Conservation (phyloP, 2,329 filamentous ascomycete species). For the Colletotrichum lupini region DNA sequence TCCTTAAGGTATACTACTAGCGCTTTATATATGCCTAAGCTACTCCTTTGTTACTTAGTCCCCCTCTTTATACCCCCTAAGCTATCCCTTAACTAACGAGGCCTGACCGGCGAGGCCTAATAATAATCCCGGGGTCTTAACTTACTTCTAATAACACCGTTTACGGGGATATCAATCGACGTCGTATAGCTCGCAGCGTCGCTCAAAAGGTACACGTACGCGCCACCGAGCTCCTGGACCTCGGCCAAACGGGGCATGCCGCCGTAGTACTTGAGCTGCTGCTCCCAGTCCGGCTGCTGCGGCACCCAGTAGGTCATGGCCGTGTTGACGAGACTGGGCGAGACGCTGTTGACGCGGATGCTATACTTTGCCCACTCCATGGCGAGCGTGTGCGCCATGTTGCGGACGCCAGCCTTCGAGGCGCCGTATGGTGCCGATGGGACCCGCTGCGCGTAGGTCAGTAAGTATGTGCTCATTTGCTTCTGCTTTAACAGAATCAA, state of each 20-base stretch:
- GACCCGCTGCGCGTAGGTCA: slow-evolving; percentile 45
- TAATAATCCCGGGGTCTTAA: background rate
- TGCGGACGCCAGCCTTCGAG: slow-evolving; percentile 55
- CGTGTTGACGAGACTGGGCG: slow-evolving; percentile 55
- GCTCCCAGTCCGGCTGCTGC: slow-evolving; percentile 63
- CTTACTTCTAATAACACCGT: slow-evolving; percentile 49
- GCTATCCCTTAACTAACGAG: no score
- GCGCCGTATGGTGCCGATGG: slow-evolving; percentile 61
- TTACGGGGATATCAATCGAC: slow-evolving; percentile 61
- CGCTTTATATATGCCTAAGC: no score
- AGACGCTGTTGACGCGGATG: slow-evolving; percentile 59
- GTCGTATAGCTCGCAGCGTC: slow-evolving; percentile 64
- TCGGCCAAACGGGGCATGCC: slow-evolving; percentile 61
- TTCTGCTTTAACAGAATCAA: no score
- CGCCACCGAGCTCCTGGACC: slow-evolving; percentile 61
- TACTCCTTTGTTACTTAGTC: no score
- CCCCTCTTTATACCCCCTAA: no score
- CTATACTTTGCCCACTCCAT: slow-evolving; percentile 60
- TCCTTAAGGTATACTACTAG: no score
- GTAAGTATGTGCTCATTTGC: no score
- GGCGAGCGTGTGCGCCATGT: slow-evolving; percentile 53
- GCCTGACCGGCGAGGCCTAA: no score
- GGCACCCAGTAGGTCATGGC: slow-evolving; percentile 63
- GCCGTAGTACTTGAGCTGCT: slow-evolving; percentile 68
- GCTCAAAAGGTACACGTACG: slow-evolving; percentile 67